Percentiles rank a stretch among this genome's conserved stretches.
These are phyloP conservation scores for Paspalum notatum DNA, from an alignment of 176 grass and related monocot species.

Conservation along the genomic window DNA sequence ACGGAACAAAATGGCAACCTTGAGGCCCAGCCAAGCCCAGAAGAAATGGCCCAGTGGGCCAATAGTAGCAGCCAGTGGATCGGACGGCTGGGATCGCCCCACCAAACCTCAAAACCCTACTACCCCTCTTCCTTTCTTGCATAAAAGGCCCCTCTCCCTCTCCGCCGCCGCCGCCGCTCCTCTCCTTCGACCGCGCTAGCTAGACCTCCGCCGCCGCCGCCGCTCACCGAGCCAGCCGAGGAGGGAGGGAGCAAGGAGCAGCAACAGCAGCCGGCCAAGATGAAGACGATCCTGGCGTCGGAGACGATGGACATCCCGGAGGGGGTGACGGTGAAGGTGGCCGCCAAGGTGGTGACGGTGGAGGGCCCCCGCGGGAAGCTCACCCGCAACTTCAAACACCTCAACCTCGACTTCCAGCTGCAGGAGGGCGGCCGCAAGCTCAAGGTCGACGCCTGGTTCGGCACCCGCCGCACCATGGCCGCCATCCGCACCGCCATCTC, in stretches of 20 bases:
- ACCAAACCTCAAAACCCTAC: constrained; percentile 35
- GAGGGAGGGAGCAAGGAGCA: background rate
- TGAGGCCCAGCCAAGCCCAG: too few relatives aligned
- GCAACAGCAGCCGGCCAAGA: constrained; percentile 17
- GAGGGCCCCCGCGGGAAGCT: constrained; percentile 82
- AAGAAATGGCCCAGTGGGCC: background rate
- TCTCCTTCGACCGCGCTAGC: background rate
- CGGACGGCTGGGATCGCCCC: background rate
- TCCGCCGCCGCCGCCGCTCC: constrained; percentile 21
- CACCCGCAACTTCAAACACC: constrained; percentile 89
- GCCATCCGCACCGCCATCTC: constrained; percentile 94
- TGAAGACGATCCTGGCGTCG: constrained; percentile 90
- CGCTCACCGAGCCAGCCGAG: background rate
- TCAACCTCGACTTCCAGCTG: constrained; percentile 96
- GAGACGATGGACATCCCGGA: constrained; percentile 89
- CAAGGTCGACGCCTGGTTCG: constrained; percentile 95
- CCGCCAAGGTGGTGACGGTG: constrained; percentile 70
- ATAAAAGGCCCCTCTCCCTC: background rate
- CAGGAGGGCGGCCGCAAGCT: constrained; percentile 73
- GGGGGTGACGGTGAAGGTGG: constrained; percentile 67
- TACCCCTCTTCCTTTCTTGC: too few relatives aligned
- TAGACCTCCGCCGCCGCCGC: background rate
- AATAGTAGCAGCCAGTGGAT: background rate
- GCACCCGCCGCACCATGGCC: constrained; percentile 85
- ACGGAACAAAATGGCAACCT: too few relatives aligned